These are phyloP conservation scores for Tilletia walkeri DNA, from an alignment of 1,284 basidiomycete species.

Conservation along the genomic window DNA sequence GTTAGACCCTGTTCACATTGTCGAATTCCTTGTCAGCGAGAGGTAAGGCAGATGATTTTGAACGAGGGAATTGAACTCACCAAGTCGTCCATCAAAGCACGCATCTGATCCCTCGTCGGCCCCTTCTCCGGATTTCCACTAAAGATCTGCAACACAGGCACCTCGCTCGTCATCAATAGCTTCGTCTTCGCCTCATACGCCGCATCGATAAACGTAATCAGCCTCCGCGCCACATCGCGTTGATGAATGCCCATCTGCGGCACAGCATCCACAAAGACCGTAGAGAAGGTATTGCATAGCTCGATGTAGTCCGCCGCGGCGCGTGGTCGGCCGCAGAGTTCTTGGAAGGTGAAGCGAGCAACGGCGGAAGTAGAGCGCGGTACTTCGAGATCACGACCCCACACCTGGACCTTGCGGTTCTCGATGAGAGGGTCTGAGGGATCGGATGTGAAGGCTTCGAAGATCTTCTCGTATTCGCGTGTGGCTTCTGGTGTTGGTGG, in stretches of 20 bases:
- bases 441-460: slow-evolving; percentile 68
- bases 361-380: slow-evolving; percentile 64
- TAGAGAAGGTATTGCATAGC: slow-evolving; percentile 80
- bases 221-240: slow-evolving; percentile 83
- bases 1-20: slow-evolving; percentile 31
- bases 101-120: slow-evolving; percentile 46
- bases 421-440: slow-evolving; percentile 63
- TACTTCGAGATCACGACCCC: slow-evolving; percentile 79
- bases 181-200: slow-evolving; percentile 55
- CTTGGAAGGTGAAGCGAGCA: slow-evolving; percentile 81
- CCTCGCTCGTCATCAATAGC: slow-evolving; percentile 43
- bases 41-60: neutral
- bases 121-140: slow-evolving; percentile 31
- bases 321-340: slow-evolving; percentile 84
- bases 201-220: slow-evolving; percentile 97
- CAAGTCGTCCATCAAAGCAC: slow-evolving; percentile 52
- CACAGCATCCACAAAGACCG: slow-evolving; percentile 82
- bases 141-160: slow-evolving; percentile 51
- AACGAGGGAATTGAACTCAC: slow-evolving; percentile 21
- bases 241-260: slow-evolving; percentile 79
- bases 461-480: slow-evolving; percentile 77
- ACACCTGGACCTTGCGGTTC: slow-evolving; percentile 73
- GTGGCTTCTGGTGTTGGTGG: slow-evolving; percentile 69
- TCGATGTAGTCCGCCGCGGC: slow-evolving; percentile 95
- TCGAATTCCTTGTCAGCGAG: neutral